Conservation (phyloP, 179 eudicot species). For the Sideroxylon spinosum region DNA sequence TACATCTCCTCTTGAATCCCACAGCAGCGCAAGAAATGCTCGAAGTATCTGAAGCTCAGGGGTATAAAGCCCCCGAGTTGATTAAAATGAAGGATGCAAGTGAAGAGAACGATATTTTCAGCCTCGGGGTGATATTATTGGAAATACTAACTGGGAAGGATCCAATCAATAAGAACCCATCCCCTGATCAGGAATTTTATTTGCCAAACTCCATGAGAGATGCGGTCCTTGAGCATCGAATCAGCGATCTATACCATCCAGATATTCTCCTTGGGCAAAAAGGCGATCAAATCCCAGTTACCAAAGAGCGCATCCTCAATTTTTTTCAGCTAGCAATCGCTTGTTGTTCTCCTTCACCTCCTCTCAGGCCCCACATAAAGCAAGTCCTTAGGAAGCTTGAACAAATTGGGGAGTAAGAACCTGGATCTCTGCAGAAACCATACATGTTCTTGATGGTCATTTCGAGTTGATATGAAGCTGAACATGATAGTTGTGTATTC, state of each 20-base stretch:
- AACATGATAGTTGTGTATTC: neutral
- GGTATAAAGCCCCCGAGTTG: constrained; percentile 88
- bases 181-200: constrained; percentile 41
- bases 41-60: constrained; percentile 59
- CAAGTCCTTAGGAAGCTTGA: constrained; percentile 70
- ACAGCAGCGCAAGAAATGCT: constrained; percentile 84
- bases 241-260: constrained; percentile 59
- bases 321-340: constrained; percentile 78
- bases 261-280: constrained; percentile 40
- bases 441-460: neutral
- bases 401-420: constrained; percentile 48
- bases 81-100: constrained; percentile 69
- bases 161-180: constrained; percentile 40
- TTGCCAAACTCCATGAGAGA: constrained; percentile 55
- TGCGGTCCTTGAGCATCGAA: constrained; percentile 61
- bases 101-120: constrained; percentile 67
- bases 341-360: constrained; percentile 86
- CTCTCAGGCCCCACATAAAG: constrained; percentile 64
- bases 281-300: constrained; percentile 34
- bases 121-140: constrained; percentile 76
- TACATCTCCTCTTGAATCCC: constrained; percentile 67
- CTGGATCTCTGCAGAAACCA: constrained; percentile 9
- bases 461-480: neutral
- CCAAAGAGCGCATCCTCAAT: constrained; percentile 57
- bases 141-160: constrained; percentile 73